Base-by-base conservation (phyloP, 148 eudicot genomes). In the Amaranthus palmeri region DNA sequence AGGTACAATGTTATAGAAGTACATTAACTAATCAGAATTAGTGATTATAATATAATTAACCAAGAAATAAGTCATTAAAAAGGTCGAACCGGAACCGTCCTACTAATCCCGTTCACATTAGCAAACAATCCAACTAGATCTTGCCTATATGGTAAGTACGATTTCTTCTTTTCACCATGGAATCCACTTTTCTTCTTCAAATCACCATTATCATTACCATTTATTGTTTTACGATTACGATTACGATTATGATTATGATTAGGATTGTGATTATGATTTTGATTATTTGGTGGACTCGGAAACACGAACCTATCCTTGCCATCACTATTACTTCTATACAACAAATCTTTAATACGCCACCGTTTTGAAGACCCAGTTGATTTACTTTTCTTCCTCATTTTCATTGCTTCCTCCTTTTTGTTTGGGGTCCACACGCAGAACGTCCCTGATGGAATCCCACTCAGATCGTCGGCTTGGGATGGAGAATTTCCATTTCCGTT, bases 361-460 rank as follows among this genome's bases (percentile, higher is more conserved):
- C 91, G 70, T 81, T 80, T 89, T 4, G 98, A 92, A 14, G 82
- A 78, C 7, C 93, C 92, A 0, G 83, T 80, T 3, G 83, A 80
- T 13, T 75, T 78, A 69, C 92, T 90, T 85, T 92, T 92, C 73
- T 79, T 85, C 44, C 79, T 74, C 81, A 76, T 74, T 65, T 53
- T 62, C 5, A 58, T 0, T 1, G 0, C 68, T 15, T 69, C 74
- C 17, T 76, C 65, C 72, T 80, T 68, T 61, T 71, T 17, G 60
- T 74, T 63, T 50, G 97, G 92, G 25, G 74, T 68, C 98, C 98
- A 93, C 54, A 85, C 88, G 74, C 98, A 93, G 85, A 91, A 93
- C 12, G 82, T 83, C 2, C 69, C 92, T 8, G 76, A 75, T 48
- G 95, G 86, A 36, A 93, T 65, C 36, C 92, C 88, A 54, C 87